Conservation (phyloP, 345 rosid genomes). For the Carallia brachiata region DNA sequence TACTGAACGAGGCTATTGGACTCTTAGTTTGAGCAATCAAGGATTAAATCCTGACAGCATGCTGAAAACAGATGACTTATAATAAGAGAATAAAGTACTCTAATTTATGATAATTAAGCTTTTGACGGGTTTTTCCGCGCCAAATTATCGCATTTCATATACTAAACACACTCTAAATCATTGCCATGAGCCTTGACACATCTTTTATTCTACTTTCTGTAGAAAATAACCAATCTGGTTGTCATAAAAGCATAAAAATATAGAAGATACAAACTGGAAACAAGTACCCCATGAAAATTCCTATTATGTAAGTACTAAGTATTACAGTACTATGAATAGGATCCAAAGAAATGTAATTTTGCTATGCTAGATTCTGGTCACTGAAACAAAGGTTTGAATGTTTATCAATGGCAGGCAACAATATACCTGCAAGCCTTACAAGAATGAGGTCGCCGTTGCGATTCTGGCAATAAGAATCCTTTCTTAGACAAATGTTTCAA, state of each 20-base stretch:
- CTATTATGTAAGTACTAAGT: slow-evolving; percentile 16
- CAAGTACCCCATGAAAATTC: neutral
- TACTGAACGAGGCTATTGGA: no score
- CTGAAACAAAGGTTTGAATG: neutral
- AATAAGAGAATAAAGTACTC: no score
- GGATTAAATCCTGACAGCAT: no score
- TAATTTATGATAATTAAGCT: no score
- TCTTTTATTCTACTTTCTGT: neutral
- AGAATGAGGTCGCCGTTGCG: slow-evolving; percentile 1
- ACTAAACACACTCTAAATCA: neutral
- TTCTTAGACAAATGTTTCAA: neutral
- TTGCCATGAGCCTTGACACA: neutral
- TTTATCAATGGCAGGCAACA: slow-evolving; percentile 3
- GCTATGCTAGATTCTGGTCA: slow-evolving; percentile 2
- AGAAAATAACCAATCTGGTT: neutral
- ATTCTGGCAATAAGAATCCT: neutral
- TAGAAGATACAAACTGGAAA: slow-evolving; percentile 11
- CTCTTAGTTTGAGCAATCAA: no score
- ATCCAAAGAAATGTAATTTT: neutral
- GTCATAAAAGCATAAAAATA: neutral
- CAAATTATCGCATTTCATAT: slow-evolving; percentile 5
- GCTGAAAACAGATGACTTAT: no score
- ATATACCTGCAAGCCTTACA: slow-evolving; percentile 3
- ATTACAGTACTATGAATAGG: slow-evolving; percentile 20
- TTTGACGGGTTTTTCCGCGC: no score